A percentile compares a stretch with the other conserved stretches of the same genome.
These are phyloP conservation scores for Naganishia sp. DNA, from an alignment of 1,284 basidiomycete genomes.

Conservation along the genomic window DNA sequence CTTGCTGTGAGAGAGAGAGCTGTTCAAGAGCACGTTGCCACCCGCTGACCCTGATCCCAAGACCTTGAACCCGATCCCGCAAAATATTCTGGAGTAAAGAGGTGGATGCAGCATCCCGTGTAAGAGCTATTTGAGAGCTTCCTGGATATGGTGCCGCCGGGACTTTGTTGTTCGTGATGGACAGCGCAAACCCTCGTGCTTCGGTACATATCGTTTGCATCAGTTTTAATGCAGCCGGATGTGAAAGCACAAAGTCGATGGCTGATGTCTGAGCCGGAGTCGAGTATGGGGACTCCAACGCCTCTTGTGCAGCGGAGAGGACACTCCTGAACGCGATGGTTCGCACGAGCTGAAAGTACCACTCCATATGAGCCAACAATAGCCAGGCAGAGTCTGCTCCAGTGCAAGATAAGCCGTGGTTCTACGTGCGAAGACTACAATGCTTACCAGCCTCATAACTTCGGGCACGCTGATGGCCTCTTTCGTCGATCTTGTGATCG, in stretches of 20 bases:
- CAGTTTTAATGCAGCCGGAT: conserved; percentile 8
- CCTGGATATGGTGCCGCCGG: conserved; percentile 19
- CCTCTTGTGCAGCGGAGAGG: background rate
- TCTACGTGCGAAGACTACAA: background rate
- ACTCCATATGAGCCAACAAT: conserved; percentile 28
- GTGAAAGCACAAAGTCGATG: conserved; percentile 15
- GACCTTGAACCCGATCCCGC: conserved; percentile 10
- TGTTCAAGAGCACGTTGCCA: conserved; percentile 6
- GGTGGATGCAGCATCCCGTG: conserved; percentile 9
- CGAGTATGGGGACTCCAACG: background rate
- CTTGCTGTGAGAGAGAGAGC: background rate
- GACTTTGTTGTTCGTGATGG: conserved; percentile 3
- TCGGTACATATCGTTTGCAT: conserved; percentile 10
- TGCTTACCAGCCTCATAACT: conserved; percentile 17
- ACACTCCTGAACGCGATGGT: conserved; percentile 4
- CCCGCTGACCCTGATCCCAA: conserved; percentile 5
- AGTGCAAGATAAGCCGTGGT: background rate
- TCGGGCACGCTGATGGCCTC: background rate
- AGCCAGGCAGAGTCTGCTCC: conserved; percentile 24
- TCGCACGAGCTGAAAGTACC: conserved; percentile 26
- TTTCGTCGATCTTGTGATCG: background rate
- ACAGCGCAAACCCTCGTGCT: conserved; percentile 16
- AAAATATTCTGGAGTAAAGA: conserved; percentile 12
- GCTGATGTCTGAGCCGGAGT: background rate
- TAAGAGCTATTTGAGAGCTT: conserved; percentile 10